Base-by-base conservation (phyloP, 2,329 filamentous ascomycete species). In the Domatiomyces catenatus region DNA sequence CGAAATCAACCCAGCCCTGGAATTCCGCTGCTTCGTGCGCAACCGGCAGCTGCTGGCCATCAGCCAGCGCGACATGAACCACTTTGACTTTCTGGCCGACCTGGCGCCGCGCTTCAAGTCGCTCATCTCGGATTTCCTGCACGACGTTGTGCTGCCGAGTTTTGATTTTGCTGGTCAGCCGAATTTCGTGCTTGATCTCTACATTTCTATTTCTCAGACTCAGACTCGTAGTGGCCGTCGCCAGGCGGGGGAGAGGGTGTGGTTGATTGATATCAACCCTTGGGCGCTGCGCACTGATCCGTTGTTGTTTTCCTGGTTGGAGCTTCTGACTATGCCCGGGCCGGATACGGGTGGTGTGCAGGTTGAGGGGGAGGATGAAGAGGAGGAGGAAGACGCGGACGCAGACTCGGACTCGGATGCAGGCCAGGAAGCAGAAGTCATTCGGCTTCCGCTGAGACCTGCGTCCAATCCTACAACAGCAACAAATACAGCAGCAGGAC, bases 21-120 rank as follows among this genome's bases (percentile, higher is more conserved):
- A 98, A 65, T 98, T 98, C 67, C 79, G 92, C 20, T 95, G 89
- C 65, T 98, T 96, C 62, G 92, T 96, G 42, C 86, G 90, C 60
- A 75, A 88, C 52, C 75, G 86, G 8, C 79, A 78, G 49, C 74
- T 98, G 15, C 75, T 98, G 42, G 88, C 81, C 53, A 81, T 96
- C 52, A 85, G 83, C 32, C 92, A 96, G 68, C 79, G 92, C 4
- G 90, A 96, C 64, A 75, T 90, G 48, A 94, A 94, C 62, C 79
- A 92, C 69, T 96, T 90, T 66, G 79, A 84, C 10, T 98, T 95
- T 64, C 74, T 96, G 63, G 75, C 75, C 59, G 67, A 69, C 6
- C 72, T 95, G 66, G 75, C 80, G 47, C 73, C 78, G 3, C 75
- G 79, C 51, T 71, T 96, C 48, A 72, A 80, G 50, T 72, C 72